phyloP scores from a whole-genome alignment of 1,139 yeast species.

The Geotrichum citri-aurantii region DNA sequence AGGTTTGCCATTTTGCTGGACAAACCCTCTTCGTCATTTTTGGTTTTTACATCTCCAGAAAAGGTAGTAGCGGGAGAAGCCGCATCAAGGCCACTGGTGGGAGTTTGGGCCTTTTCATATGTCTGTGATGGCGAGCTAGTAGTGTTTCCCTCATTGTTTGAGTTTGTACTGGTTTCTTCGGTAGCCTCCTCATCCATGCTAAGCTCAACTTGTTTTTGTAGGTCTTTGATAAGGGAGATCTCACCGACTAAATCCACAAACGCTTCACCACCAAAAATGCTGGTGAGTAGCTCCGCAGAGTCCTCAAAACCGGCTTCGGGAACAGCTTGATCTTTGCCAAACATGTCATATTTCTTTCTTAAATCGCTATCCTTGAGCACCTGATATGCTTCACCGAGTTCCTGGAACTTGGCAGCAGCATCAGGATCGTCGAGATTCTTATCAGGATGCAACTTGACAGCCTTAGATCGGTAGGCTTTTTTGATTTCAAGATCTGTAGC shows the following conservation, averaged over 20 bases:
- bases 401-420: slow-evolving; percentile 62
- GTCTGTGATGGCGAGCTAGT: slow-evolving; percentile 3
- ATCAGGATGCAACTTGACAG: slow-evolving; percentile 88
- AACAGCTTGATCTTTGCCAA: slow-evolving; percentile 77
- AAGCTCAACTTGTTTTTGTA: slow-evolving; percentile 65
- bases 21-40: slow-evolving; percentile 2
- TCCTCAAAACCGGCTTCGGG: slow-evolving; percentile 85
- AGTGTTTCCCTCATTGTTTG: slow-evolving; percentile 14
- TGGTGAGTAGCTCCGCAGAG: slow-evolving; percentile 80
- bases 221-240: slow-evolving; percentile 73
- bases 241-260: slow-evolving; percentile 88
- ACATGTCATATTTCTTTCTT: slow-evolving; percentile 73
- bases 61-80: neutral
- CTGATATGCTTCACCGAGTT: slow-evolving; percentile 39
- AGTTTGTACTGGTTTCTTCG: slow-evolving; percentile 42
- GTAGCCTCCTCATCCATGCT: slow-evolving; percentile 76
- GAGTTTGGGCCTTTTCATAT: slow-evolving; percentile 10
- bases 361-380: slow-evolving; percentile 71
- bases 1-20: slow-evolving; percentile 7
- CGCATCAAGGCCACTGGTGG: slow-evolving; percentile 9
- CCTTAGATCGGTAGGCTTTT: slow-evolving; percentile 86
- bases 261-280: slow-evolving; percentile 90
- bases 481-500: slow-evolving; percentile 84
- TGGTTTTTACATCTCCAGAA: slow-evolving; percentile 9
- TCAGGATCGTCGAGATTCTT: slow-evolving; percentile 84